phyloP scores from a whole-genome alignment of 75 land plant species.

The Cupressus sempervirens region DNA sequence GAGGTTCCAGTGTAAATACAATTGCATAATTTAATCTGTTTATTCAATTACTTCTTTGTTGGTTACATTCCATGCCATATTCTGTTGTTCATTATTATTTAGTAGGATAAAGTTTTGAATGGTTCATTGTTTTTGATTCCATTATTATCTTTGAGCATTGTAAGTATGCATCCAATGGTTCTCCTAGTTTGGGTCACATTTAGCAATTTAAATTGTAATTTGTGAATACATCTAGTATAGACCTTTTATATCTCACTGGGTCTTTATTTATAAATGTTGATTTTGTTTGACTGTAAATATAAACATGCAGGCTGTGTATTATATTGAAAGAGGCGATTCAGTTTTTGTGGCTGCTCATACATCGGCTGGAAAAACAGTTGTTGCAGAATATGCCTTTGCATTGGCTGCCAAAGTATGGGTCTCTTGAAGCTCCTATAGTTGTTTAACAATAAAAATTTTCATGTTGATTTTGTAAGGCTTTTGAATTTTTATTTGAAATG shows the following conservation, averaged over 20 bases:
- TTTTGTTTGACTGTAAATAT: neutral
- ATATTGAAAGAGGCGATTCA: conserved; percentile 92
- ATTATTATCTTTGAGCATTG: neutral
- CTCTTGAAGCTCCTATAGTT: neutral
- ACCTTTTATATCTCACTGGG: neutral
- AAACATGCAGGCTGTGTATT: conserved; percentile 77
- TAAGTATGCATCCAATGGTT: neutral
- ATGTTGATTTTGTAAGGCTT: neutral
- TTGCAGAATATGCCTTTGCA: conserved; percentile 99
- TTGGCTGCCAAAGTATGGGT: conserved; percentile 79
- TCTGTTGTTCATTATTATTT: neutral
- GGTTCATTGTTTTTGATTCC: neutral
- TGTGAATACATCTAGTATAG: neutral
- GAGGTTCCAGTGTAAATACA: neutral
- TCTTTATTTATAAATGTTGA: neutral
- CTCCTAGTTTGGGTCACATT: neutral
- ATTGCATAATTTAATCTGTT: neutral
- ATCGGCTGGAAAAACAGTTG: conserved; percentile 99
- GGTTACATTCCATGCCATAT: neutral
- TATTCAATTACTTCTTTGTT: neutral
- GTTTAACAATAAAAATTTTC: neutral
- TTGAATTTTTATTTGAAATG: neutral
- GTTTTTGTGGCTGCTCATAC: conserved; percentile 99
- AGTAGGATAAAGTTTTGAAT: neutral
- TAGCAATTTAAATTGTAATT: neutral